Percentiles rank a stretch among this genome's conserved stretches.
Evolutionary conservation across 1,139 yeast species (phyloP).

Genomic region (Groenewaldozyma auringiensis): DNA sequence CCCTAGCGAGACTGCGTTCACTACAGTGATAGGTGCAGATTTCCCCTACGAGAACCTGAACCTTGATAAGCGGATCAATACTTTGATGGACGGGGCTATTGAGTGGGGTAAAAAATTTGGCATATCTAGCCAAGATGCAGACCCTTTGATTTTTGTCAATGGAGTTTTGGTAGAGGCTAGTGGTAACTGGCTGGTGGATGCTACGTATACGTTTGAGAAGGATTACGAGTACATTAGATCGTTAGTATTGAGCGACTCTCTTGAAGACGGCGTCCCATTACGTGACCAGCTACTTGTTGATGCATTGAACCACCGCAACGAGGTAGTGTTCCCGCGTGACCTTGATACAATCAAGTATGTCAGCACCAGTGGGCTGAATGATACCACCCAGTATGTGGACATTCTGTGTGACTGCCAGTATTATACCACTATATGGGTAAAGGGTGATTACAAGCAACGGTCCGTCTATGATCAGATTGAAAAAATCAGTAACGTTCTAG

Average conservation of each 20-base stretch:
- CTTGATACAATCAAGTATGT: constrained; percentile 12
- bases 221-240: constrained; percentile 26
- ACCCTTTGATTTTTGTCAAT: constrained; percentile 57
- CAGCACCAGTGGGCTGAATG: constrained; percentile 16
- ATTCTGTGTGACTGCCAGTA: constrained; percentile 8
- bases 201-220: constrained; percentile 27
- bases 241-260: constrained; percentile 14
- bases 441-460: constrained; percentile 45
- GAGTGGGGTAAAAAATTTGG: constrained; percentile 38
- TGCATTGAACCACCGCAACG: constrained; percentile 25
- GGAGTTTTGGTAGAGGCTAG: constrained; percentile 50
- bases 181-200: constrained; percentile 37
- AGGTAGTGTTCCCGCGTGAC: constrained; percentile 32
- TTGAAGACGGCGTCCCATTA: constrained; percentile 16
- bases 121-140: constrained; percentile 10
- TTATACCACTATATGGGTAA: constrained; percentile 41
- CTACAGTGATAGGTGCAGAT: constrained; percentile 21
- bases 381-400: constrained; percentile 7
- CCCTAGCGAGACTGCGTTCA: constrained; percentile 21
- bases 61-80: constrained; percentile 9
- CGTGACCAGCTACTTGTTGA: constrained; percentile 21
- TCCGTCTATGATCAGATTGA: constrained; percentile 38
- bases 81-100: constrained; percentile 20
- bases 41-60: constrained; percentile 12
- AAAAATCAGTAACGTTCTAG: background rate